Evolutionary conservation across 768 basidiomycete genomes (phyloP).

Genomic region (Heimioporus sp.): DNA sequence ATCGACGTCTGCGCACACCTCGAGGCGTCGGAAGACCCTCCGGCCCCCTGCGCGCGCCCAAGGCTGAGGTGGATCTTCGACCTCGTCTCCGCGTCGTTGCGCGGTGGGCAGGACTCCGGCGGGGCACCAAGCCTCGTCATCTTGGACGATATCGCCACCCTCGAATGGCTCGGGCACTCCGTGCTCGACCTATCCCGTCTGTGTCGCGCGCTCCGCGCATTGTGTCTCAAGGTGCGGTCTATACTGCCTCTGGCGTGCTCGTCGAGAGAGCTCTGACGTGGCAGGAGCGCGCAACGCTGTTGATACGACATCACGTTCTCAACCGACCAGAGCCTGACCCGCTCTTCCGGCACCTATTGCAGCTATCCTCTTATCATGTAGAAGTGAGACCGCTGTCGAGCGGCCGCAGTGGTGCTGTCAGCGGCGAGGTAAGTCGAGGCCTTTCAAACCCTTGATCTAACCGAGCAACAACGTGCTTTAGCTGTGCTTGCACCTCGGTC

Average conservation of each 20-base stretch:
- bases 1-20: conserved; percentile 49
- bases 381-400: conserved; percentile 72
- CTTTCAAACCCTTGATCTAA: neutral
- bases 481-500: conserved; percentile 64
- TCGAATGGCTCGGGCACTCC: conserved; percentile 71
- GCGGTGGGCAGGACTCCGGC: neutral
- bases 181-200: conserved; percentile 53
- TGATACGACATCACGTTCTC: conserved; percentile 63
- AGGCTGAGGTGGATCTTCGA: conserved; percentile 37
- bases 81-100: conserved; percentile 30
- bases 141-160: conserved; percentile 64
- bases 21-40: conserved; percentile 15
- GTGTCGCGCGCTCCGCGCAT: conserved; percentile 53
- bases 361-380: conserved; percentile 65
- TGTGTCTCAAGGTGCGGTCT: conserved; percentile 51
- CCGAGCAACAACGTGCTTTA: conserved; percentile 23
- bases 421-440: conserved; percentile 57
- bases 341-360: conserved; percentile 55
- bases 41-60: conserved; percentile 5
- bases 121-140: conserved; percentile 45
- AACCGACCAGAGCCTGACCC: conserved; percentile 58
- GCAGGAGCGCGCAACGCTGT: conserved; percentile 51
- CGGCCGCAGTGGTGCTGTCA: conserved; percentile 74
- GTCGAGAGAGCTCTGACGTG: neutral
- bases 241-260: neutral